Evolutionary conservation across 345 rosid genomes (phyloP).

Genomic region (Eucalyptus erythrocorys): DNA sequence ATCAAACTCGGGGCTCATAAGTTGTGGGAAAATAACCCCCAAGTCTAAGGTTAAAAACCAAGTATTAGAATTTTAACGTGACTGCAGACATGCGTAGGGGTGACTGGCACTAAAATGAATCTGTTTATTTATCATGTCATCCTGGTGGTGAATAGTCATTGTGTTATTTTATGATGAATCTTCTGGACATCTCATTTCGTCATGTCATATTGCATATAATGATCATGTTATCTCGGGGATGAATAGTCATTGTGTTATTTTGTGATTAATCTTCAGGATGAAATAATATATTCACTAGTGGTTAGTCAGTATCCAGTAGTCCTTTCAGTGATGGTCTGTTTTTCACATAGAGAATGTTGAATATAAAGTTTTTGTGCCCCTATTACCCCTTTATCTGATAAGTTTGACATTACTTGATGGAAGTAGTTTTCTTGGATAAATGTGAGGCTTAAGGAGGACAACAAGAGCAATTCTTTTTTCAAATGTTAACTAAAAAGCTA

Average conservation of each 20-base stretch:
- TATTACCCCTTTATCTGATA: neutral
- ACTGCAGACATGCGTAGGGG: neutral
- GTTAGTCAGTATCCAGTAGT: neutral
- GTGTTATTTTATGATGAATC: neutral
- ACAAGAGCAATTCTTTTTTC: neutral
- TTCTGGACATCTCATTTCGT: neutral
- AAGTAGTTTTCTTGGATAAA: neutral
- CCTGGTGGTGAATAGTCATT: neutral
- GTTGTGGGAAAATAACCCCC: constrained; percentile 40
- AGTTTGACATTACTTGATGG: neutral
- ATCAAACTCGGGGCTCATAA: constrained; percentile 39
- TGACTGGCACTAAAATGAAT: neutral
- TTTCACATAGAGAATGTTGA: neutral
- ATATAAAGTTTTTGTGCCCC: neutral
- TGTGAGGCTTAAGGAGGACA: neutral
- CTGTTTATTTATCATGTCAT: neutral
- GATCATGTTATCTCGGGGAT: neutral
- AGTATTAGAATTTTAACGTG: neutral
- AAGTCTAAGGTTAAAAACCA: constrained; percentile 13
- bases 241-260: neutral
- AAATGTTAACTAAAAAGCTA: neutral
- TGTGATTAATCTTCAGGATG: neutral
- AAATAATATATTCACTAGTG: neutral
- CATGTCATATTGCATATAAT: neutral
- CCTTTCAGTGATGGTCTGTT: neutral